A percentile compares a stretch with the other conserved stretches of the same genome.
These are phyloP conservation scores for Carnegiea gigantea DNA, from an alignment of 179 eudicot genomes.

Conservation along the genomic window DNA sequence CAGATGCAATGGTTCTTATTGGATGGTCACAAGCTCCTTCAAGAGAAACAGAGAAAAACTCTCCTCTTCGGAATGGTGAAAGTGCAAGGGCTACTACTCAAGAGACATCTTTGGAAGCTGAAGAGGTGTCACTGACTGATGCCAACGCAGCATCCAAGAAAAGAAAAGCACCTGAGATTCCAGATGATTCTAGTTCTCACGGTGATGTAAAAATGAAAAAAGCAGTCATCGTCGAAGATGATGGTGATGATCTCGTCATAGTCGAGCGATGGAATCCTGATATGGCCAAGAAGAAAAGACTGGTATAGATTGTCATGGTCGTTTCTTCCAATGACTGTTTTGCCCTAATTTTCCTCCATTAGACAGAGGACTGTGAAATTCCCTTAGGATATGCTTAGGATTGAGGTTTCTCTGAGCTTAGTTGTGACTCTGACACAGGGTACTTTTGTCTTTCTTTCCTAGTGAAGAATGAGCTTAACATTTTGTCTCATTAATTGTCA, in stretches of 20 bases:
- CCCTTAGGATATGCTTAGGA: slow-evolving; percentile 13
- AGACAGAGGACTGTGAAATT: slow-evolving; percentile 29
- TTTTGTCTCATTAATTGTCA: slow-evolving; percentile 20
- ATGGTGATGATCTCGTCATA: slow-evolving; percentile 51
- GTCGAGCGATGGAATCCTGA: slow-evolving; percentile 51
- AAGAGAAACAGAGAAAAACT: slow-evolving; percentile 40
- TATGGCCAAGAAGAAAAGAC: slow-evolving; percentile 45
- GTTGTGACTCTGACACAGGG: slow-evolving; percentile 26
- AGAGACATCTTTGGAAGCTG: slow-evolving; percentile 31
- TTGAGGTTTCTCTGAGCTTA: slow-evolving; percentile 18
- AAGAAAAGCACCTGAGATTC: slow-evolving; percentile 60
- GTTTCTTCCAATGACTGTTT: slow-evolving; percentile 18
- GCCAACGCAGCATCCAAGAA: slow-evolving; percentile 46
- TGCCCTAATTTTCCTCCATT: slow-evolving; percentile 37
- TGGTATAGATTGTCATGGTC: slow-evolving; percentile 30
- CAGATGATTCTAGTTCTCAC: slow-evolving; percentile 29
- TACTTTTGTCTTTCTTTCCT: slow-evolving; percentile 13
- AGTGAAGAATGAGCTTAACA: slow-evolving; percentile 19
- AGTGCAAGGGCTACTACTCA: slow-evolving; percentile 46
- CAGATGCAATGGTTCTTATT: slow-evolving; percentile 88
- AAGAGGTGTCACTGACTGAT: slow-evolving; percentile 38
- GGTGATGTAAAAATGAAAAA: slow-evolving; percentile 37
- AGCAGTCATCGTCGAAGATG: slow-evolving; percentile 46
- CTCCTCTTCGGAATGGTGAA: slow-evolving; percentile 52
- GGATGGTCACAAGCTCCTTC: slow-evolving; percentile 74